Percentiles rank a stretch among this genome's conserved stretches.
Evolutionary conservation across 306 rosid genomes (phyloP).

Genomic region (Abrus precatorius): DNA sequence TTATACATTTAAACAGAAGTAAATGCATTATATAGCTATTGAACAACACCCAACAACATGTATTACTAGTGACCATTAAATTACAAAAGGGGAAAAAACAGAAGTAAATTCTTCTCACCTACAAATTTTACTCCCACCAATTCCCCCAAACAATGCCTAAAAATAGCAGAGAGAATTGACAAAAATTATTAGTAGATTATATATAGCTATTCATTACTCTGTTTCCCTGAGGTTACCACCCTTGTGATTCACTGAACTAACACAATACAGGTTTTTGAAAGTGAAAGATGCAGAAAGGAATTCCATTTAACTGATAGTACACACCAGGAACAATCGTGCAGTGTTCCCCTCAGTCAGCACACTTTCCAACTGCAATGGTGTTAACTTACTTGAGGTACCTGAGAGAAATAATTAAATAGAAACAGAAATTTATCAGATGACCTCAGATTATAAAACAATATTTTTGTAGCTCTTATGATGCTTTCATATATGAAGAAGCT

Average conservation of each 20-base stretch:
- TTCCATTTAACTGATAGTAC: slow-evolving; percentile 43
- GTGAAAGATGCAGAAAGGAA: slow-evolving; percentile 39
- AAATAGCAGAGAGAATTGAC: neutral
- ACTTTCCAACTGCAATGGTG: slow-evolving; percentile 92
- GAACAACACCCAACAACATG: neutral
- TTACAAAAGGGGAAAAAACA: neutral
- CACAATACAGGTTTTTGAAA: slow-evolving; percentile 18
- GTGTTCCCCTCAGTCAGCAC: slow-evolving; percentile 87
- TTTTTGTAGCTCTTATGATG: slow-evolving; percentile 21
- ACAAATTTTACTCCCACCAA: neutral
- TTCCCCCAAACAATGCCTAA: slow-evolving; percentile 6
- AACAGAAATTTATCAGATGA: slow-evolving; percentile 42
- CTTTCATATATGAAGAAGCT: slow-evolving; percentile 12
- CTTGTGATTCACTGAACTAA: slow-evolving; percentile 28
- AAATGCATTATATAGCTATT: neutral
- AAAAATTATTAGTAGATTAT: neutral
- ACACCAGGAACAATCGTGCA: slow-evolving; percentile 86
- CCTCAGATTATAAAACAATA: slow-evolving; percentile 23
- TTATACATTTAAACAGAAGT: slow-evolving; percentile 18
- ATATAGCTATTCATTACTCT: slow-evolving; percentile 10
- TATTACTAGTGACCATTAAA: slow-evolving; percentile 19
- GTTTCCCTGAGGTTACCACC: slow-evolving; percentile 27
- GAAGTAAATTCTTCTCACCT: slow-evolving; percentile 31
- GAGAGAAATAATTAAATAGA: slow-evolving; percentile 37
- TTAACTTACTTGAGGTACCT: slow-evolving; percentile 76